These are phyloP conservation scores for Pythium phragmiticola DNA, from an alignment of 352 stramenopile genomes.

Conservation along the genomic window DNA sequence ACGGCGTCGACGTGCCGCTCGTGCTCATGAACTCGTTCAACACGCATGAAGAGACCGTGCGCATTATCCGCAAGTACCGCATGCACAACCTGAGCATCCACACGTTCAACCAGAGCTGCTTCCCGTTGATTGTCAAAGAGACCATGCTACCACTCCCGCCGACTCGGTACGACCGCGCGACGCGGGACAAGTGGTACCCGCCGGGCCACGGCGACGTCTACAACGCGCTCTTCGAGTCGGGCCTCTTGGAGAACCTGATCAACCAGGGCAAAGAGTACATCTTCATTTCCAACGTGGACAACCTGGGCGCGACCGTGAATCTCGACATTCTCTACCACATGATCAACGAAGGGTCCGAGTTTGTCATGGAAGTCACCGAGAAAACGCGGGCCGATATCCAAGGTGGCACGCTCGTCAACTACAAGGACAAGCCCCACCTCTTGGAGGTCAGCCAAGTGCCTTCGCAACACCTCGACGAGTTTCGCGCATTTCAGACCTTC, in stretches of 20 bases:
- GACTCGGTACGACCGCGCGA: conserved; percentile 82
- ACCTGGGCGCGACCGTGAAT: conserved; percentile 97
- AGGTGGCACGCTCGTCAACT: conserved; percentile 89
- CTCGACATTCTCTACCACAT: conserved; percentile 99
- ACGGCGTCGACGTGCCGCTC: conserved; percentile 96
- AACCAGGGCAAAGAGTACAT: conserved; percentile 98
- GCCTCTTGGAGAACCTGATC: conserved; percentile 95
- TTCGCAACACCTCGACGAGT: conserved; percentile 93
- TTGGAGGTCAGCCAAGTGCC: conserved; percentile 97
- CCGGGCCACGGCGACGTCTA: conserved; percentile 99
- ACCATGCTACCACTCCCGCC: conserved; percentile 88
- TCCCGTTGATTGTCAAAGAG: conserved; percentile 89
- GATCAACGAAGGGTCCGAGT: conserved; percentile 95
- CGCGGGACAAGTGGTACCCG: conserved; percentile 91
- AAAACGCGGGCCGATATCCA: conserved; percentile 92
- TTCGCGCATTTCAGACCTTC: conserved; percentile 96
- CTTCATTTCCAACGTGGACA: conserved; percentile 99
- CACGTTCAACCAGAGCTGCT: conserved; percentile 94
- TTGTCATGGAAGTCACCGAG: conserved; percentile 98
- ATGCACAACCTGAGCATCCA: conserved; percentile 94
- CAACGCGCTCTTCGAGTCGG: conserved; percentile 96
- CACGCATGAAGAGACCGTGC: conserved; percentile 97
- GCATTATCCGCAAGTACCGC: conserved; percentile 97
- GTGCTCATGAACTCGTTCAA: conserved; percentile 99
- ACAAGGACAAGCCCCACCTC: conserved; percentile 93